These are phyloP conservation scores for Senna tora DNA, from an alignment of 306 rosid species.

Conservation along the genomic window DNA sequence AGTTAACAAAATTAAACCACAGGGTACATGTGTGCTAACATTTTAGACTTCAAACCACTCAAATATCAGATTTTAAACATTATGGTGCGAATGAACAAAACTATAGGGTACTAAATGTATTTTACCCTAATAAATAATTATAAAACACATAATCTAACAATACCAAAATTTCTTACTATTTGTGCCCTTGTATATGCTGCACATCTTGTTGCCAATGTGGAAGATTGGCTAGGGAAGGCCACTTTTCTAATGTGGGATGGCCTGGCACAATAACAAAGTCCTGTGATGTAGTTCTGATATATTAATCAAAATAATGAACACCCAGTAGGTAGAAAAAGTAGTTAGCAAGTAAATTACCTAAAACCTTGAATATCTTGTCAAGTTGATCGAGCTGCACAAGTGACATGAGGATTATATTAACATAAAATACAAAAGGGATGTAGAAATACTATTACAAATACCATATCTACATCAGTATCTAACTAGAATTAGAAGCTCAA, in stretches of 20 bases:
- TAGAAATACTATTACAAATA: conserved; percentile 15
- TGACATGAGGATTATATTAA: conserved; percentile 25
- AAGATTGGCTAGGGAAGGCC: conserved; percentile 88
- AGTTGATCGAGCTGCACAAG: conserved; percentile 91
- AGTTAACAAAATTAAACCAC: too few species aligned
- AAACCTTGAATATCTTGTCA: conserved; percentile 94
- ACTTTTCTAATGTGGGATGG: conserved; percentile 90
- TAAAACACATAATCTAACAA: background rate
- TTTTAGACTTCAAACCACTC: too few species aligned
- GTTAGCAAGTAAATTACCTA: conserved; percentile 62
- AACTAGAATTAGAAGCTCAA: conserved; percentile 16
- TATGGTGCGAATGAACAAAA: too few species aligned
- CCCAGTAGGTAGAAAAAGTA: conserved; percentile 37
- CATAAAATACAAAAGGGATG: conserved; percentile 24
- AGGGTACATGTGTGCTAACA: too few species aligned
- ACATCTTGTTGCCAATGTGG: conserved; percentile 83
- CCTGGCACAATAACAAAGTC: conserved; percentile 59
- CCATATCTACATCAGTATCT: conserved; percentile 2
- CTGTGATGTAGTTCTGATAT: conserved; percentile 39
- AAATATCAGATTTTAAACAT: too few species aligned
- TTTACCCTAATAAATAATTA: too few species aligned
- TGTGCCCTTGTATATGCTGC: conserved; percentile 82
- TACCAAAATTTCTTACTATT: conserved; percentile 64
- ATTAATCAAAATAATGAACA: conserved; percentile 37
- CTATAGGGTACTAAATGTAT: background rate